Evolutionary conservation across 2,329 filamentous ascomycete genomes (phyloP).

Genomic region (Calycina marina): DNA sequence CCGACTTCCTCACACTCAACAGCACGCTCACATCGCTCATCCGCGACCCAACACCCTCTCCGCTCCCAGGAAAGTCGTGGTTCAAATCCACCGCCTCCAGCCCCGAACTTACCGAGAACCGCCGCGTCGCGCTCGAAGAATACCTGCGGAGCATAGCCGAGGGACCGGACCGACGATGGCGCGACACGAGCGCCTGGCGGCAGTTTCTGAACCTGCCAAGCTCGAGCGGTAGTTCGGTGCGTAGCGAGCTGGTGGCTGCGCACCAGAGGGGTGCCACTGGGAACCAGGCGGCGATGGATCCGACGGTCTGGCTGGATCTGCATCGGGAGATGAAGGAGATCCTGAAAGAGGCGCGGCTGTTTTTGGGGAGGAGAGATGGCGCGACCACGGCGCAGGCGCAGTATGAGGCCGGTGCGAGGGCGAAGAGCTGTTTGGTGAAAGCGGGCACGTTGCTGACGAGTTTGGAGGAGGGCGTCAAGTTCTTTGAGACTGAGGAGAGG

Average conservation of each 20-base stretch:
- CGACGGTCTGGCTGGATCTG: conserved; percentile 56
- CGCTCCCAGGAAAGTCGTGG: conserved; percentile 64
- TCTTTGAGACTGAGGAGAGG: conserved; percentile 34
- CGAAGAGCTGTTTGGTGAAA: conserved; percentile 58
- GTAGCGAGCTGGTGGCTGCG: conserved; percentile 18
- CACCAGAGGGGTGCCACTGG: conserved; percentile 12
- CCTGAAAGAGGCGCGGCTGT: conserved; percentile 51
- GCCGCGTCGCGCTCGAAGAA: conserved; percentile 51
- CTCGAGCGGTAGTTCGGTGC: conserved; percentile 21
- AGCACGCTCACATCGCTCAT: conserved; percentile 42
- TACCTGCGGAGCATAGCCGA: conserved; percentile 62
- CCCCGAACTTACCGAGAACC: conserved; percentile 53
- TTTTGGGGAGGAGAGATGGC: conserved; percentile 53
- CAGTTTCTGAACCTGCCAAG: conserved; percentile 57
- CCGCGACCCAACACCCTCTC: conserved; percentile 46
- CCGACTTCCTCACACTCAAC: conserved; percentile 60
- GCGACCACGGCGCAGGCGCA: conserved; percentile 36
- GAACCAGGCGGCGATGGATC: conserved; percentile 18
- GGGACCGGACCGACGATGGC: conserved; percentile 61
- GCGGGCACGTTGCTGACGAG: conserved; percentile 48
- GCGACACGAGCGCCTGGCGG: conserved; percentile 58
- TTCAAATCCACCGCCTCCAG: conserved; percentile 58
- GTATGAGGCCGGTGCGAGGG: conserved; percentile 55
- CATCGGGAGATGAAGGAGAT: conserved; percentile 59
- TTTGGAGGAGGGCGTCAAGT: conserved; percentile 49